These are phyloP conservation scores for Aspergillus versicolor DNA, from an alignment of 2,329 filamentous ascomycete genomes.

Conservation along the genomic window DNA sequence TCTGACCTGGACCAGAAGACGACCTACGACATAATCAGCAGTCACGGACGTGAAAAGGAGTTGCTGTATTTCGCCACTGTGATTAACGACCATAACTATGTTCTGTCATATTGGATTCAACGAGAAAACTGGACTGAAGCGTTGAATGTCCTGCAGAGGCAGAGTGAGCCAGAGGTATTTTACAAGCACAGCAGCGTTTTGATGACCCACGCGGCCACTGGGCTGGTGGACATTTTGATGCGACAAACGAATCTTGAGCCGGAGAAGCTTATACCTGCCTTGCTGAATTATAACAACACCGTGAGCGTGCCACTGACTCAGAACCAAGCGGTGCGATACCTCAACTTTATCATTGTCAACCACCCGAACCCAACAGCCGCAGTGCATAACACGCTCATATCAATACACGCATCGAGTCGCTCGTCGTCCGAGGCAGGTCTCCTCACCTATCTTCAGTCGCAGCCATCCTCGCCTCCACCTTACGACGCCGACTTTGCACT, in stretches of 20 bases:
- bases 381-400: conserved; percentile 94
- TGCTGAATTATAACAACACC: conserved; percentile 85
- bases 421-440: conserved; percentile 82
- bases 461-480: conserved; percentile 77
- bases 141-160: conserved; percentile 83
- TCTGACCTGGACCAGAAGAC: conserved; percentile 85
- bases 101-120: conserved; percentile 95
- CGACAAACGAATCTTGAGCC: conserved; percentile 81
- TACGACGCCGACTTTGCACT: conserved; percentile 97
- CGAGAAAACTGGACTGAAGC: conserved; percentile 88
- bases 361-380: conserved; percentile 77
- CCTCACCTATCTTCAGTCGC: conserved; percentile 83
- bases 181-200: conserved; percentile 97
- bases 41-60: conserved; percentile 91
- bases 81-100: conserved; percentile 89
- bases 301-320: conserved; percentile 65
- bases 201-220: conserved; percentile 81
- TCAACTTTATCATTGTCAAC: conserved; percentile 85
- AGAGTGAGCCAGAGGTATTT: conserved; percentile 89
- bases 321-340: conserved; percentile 91
- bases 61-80: conserved; percentile 86
- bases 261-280: conserved; percentile 83
- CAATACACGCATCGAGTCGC: conserved; percentile 85
- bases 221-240: conserved; percentile 94
- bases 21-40: conserved; percentile 92